Conservation (phyloP, 1,139 yeast species). For the Geotrichum aggregatum region DNA sequence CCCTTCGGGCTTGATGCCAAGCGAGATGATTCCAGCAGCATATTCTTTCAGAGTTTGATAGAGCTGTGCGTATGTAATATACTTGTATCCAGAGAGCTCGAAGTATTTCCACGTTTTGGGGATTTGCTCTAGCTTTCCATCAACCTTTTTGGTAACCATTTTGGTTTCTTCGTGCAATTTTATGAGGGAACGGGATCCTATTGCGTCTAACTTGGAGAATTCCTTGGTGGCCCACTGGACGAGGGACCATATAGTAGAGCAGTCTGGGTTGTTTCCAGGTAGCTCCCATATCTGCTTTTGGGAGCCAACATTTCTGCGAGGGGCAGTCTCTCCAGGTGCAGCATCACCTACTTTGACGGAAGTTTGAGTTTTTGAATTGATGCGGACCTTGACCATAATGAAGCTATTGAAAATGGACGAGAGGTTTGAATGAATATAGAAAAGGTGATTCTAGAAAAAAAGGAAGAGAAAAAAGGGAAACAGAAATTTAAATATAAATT, state of each 20-base stretch:
- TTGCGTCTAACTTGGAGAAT: conserved; percentile 52
- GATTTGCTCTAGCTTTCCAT: conserved; percentile 67
- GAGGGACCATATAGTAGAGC: conserved; percentile 64
- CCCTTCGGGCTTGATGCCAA: conserved; percentile 65
- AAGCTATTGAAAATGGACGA: background rate
- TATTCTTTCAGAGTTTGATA: conserved; percentile 48
- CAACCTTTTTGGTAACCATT: conserved; percentile 65
- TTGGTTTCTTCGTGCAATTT: conserved; percentile 76
- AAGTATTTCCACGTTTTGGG: conserved; percentile 86
- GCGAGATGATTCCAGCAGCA: conserved; percentile 69
- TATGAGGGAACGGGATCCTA: conserved; percentile 76
- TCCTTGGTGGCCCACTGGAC: conserved; percentile 59
- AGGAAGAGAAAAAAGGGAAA: background rate
- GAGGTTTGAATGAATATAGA: background rate
- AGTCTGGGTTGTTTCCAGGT: conserved; percentile 37
- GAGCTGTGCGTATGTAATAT: conserved; percentile 59
- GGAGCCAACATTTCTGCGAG: conserved; percentile 67
- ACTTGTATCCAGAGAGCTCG: conserved; percentile 71
- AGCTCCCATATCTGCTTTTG: conserved; percentile 46
- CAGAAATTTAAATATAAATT: background rate
- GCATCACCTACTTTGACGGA: conserved; percentile 75
- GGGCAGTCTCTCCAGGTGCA: conserved; percentile 83
- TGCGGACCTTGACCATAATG: background rate
- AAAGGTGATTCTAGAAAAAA: background rate
- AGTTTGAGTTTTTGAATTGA: conserved; percentile 3